Conservation (phyloP, 495 filamentous ascomycete genomes). For the Daldinia childiae region DNA sequence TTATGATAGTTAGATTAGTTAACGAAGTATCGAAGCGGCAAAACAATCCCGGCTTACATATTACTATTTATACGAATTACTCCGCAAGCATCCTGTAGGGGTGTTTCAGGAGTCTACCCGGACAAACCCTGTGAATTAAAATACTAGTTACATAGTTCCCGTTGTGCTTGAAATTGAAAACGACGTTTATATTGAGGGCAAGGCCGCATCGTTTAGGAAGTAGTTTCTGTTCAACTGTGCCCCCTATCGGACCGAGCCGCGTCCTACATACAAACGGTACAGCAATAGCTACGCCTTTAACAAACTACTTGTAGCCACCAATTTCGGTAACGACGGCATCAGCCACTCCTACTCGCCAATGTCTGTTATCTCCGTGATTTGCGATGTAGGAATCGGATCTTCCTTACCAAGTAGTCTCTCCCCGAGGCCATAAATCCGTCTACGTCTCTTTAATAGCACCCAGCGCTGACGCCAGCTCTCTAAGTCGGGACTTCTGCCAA, state of each 20-base stretch:
- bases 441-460: not conserved
- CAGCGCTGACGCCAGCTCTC: conserved; percentile 7
- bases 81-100: not conserved
- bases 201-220: not conserved
- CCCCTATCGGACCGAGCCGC: not conserved
- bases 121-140: not conserved
- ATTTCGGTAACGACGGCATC: not conserved
- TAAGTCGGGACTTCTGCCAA: conserved; percentile 29
- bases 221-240: not conserved
- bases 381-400: not conserved
- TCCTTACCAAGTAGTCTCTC: not conserved
- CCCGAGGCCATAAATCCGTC: not conserved
- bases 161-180: not conserved
- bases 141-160: not conserved
- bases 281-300: not conserved
- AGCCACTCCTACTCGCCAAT: not conserved
- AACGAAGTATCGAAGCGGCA: not conserved
- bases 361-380: not conserved
- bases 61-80: not conserved
- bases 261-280: not conserved
- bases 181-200: not conserved
- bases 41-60: not conserved
- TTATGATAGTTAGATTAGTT: no score
- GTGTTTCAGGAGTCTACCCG: not conserved
- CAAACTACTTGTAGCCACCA: not conserved